Percentiles rank a stretch among this genome's conserved stretches.
Conservation (phyloP, 495 filamentous ascomycete genomes). For the Trichoderma virens region DNA sequence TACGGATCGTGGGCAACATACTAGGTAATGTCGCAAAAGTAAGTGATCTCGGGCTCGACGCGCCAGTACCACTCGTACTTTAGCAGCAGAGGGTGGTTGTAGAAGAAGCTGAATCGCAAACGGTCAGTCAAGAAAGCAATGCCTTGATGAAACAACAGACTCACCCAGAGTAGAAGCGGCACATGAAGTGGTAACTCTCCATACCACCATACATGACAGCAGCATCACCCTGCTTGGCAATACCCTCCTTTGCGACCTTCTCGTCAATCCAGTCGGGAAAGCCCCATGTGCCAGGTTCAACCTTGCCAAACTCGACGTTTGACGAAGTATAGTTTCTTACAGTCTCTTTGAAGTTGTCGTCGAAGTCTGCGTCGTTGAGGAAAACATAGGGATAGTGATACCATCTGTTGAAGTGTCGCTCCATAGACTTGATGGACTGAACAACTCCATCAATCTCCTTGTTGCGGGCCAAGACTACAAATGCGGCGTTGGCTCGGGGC, state of each 20-base stretch:
- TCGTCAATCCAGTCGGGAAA: constrained; percentile 94
- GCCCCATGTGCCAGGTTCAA: constrained; percentile 87
- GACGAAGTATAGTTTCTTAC: constrained; percentile 84
- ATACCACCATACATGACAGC: constrained; percentile 99
- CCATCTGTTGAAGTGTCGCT: constrained; percentile 99
- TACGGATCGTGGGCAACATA: constrained; percentile 38
- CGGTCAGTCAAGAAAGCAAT: constrained; percentile 10
- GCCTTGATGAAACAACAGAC: constrained; percentile 17
- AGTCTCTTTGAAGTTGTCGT: constrained; percentile 80
- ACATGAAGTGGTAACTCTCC: constrained; percentile 99
- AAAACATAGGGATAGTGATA: constrained; percentile 99
- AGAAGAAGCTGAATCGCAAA: constrained; percentile 66
- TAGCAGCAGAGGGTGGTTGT: constrained; percentile 88
- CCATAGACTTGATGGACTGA: constrained; percentile 94
- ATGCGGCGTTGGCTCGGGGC: constrained; percentile 78
- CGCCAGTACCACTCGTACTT: constrained; percentile 99
- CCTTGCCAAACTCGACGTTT: constrained; percentile 87
- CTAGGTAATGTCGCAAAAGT: constrained; percentile 99
- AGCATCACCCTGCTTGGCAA: constrained; percentile 89
- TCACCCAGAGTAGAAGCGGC: constrained; percentile 96
- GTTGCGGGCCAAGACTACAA: constrained; percentile 93
- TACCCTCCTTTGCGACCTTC: constrained; percentile 89
- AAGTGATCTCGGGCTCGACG: constrained; percentile 98
- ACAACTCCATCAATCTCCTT: constrained; percentile 95
- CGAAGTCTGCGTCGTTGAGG: constrained; percentile 95